Evolutionary conservation across 352 stramenopile genomes (phyloP).

Genomic region (Phytophthora foliorum): DNA sequence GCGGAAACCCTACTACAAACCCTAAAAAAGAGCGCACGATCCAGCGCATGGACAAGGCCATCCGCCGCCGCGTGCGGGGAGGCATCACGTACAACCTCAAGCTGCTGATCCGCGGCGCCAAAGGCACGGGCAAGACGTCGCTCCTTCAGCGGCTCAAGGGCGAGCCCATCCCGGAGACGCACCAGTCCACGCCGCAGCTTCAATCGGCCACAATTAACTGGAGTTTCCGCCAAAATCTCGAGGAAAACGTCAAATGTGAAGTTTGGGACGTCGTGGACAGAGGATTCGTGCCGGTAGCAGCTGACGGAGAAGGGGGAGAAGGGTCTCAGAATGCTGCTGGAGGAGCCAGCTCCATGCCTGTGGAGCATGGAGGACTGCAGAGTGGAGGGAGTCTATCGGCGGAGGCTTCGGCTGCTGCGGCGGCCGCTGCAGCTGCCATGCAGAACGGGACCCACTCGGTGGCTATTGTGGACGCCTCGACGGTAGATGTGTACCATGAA

Average conservation of each 20-base stretch:
- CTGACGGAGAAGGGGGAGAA: slow-evolving; percentile 3
- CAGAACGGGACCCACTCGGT: slow-evolving; percentile 64
- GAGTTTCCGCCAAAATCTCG: slow-evolving; percentile 65
- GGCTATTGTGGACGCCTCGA: slow-evolving; percentile 82
- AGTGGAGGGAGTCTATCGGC: slow-evolving; percentile 29
- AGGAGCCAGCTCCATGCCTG: not conserved
- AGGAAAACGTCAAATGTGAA: slow-evolving; percentile 92
- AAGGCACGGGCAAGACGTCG: slow-evolving; percentile 91
- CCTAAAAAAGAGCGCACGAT: slow-evolving; percentile 65
- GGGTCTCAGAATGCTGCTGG: not conserved
- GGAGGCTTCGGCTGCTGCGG: slow-evolving; percentile 34
- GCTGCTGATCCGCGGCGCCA: slow-evolving; percentile 85
- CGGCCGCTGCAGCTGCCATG: slow-evolving; percentile 14
- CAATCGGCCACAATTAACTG: slow-evolving; percentile 92
- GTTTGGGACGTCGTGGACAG: slow-evolving; percentile 93
- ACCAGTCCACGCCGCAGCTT: slow-evolving; percentile 87
- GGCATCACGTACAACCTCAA: slow-evolving; percentile 95
- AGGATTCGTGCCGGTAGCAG: slow-evolving; percentile 52
- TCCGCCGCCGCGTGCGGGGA: slow-evolving; percentile 80
- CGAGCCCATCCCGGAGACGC: slow-evolving; percentile 70
- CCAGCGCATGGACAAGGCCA: slow-evolving; percentile 86
- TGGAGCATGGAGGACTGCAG: slow-evolving; percentile 30
- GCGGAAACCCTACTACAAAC: slow-evolving; percentile 28
- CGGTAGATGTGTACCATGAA: slow-evolving; percentile 92
- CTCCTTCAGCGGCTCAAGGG: slow-evolving; percentile 89